Conservation (phyloP, 768 basidiomycete genomes). For the Royoungia palumana region DNA sequence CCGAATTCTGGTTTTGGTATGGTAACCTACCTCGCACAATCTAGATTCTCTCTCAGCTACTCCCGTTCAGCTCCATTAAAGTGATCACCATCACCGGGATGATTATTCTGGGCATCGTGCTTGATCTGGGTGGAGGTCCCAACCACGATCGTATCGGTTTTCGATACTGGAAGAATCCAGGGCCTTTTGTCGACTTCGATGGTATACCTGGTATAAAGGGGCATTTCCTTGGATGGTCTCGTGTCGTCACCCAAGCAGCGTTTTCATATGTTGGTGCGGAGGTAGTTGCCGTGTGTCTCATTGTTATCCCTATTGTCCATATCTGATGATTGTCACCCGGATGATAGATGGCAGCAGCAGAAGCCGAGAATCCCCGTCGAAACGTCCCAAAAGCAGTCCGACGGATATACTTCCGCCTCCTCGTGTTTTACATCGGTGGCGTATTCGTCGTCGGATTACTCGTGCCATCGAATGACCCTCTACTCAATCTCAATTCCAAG, state of each 20-base stretch:
- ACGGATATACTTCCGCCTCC: conserved; percentile 43
- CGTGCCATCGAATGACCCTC: conserved; percentile 41
- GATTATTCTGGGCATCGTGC: conserved; percentile 42
- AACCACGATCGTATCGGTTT: conserved; percentile 47
- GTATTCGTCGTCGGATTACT: conserved; percentile 44
- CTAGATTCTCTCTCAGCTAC: neutral
- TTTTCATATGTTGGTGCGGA: conserved; percentile 58
- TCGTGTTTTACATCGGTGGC: conserved; percentile 33
- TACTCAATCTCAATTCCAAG: conserved; percentile 33
- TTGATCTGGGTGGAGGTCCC: conserved; percentile 52
- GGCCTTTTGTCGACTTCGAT: conserved; percentile 48
- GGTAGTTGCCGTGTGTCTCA: conserved; percentile 32
- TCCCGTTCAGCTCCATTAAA: conserved; percentile 43
- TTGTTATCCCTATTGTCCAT: neutral
- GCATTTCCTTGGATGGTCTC: conserved; percentile 46
- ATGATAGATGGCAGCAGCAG: conserved; percentile 36
- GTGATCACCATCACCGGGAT: conserved; percentile 43
- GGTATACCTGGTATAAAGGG: conserved; percentile 40
- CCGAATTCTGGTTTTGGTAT: conserved; percentile 44
- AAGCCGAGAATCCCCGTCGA: conserved; percentile 45
- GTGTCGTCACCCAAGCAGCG: conserved; percentile 52
- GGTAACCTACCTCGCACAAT: neutral
- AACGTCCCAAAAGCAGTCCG: conserved; percentile 34
- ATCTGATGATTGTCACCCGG: neutral
- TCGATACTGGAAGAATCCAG: conserved; percentile 48